A percentile compares a stretch with the other conserved stretches of the same genome.
These are phyloP conservation scores for Gossypium lobatum DNA, from an alignment of 441 rosid species.

Conservation along the genomic window DNA sequence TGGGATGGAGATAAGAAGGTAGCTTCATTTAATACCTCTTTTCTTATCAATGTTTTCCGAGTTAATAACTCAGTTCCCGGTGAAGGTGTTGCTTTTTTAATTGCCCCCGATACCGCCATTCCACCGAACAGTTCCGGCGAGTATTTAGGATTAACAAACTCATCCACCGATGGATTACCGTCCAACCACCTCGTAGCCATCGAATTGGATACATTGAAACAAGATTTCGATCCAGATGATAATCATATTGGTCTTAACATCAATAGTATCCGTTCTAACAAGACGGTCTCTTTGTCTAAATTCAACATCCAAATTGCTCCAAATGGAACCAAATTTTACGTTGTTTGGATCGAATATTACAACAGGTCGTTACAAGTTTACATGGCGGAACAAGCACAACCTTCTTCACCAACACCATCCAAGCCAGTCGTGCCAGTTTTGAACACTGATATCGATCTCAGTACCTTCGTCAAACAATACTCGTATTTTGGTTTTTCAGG, in stretches of 20 bases:
- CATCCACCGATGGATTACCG: constrained; percentile 34
- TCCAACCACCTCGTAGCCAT: constrained; percentile 40
- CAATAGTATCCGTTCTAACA: constrained; percentile 31
- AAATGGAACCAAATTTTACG: constrained; percentile 4
- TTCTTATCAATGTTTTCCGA: constrained; percentile 35
- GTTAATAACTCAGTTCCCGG: constrained; percentile 22
- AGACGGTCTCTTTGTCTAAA: constrained; percentile 24
- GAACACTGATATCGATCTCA: constrained; percentile 30
- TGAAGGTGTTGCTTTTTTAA: constrained; percentile 46
- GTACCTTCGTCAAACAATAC: constrained; percentile 24
- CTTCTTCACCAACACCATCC: not conserved
- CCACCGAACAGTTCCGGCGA: constrained; percentile 34
- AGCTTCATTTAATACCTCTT: constrained; percentile 46
- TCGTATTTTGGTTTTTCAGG: constrained; percentile 53
- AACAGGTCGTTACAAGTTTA: constrained; percentile 25
- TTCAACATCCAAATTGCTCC: constrained; percentile 36
- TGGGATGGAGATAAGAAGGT: constrained; percentile 27
- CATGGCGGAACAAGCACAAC: constrained; percentile 27
- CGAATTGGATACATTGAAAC: constrained; percentile 49
- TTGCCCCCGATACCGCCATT: constrained; percentile 30
- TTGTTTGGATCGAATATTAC: constrained; percentile 37
- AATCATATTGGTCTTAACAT: constrained; percentile 53
- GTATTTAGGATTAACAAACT: constrained; percentile 47
- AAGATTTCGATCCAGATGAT: constrained; percentile 43
- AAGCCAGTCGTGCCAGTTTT: constrained; percentile 28